Conservation (phyloP, 2,329 filamentous ascomycete genomes). For the Gyromitra esculenta region DNA sequence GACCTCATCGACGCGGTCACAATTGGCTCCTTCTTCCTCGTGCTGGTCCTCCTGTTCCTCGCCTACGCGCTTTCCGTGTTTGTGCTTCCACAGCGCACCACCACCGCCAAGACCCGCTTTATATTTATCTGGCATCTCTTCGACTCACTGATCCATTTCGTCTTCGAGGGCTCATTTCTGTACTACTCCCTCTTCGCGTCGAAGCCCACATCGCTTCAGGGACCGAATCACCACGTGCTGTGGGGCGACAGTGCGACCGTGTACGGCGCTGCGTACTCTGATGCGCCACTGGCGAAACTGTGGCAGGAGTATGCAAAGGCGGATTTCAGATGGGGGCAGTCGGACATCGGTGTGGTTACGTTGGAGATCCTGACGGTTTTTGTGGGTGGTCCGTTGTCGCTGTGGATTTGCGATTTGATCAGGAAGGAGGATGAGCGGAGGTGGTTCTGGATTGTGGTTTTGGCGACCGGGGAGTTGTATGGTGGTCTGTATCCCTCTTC, state of each 20-base stretch:
- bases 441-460: conserved; percentile 71
- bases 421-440: conserved; percentile 60
- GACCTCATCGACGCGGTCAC: conserved; percentile 55
- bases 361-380: conserved; percentile 74
- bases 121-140: conserved; percentile 96
- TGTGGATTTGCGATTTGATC: conserved; percentile 62
- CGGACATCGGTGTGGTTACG: conserved; percentile 71
- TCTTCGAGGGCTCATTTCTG: conserved; percentile 89
- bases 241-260: conserved; percentile 46
- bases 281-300: conserved; percentile 66
- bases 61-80: conserved; percentile 55
- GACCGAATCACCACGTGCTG: conserved; percentile 36
- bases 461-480: conserved; percentile 74
- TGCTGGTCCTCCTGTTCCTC: conserved; percentile 54
- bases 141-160: conserved; percentile 88
- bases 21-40: conserved; percentile 55
- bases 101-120: conserved; percentile 71
- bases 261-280: conserved; percentile 54
- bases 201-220: conserved; percentile 60
- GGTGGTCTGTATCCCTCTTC: conserved; percentile 60
- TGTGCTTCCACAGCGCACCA: conserved; percentile 64
- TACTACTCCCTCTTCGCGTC: conserved; percentile 91
- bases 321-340: conserved; percentile 71
- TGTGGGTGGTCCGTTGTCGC: conserved; percentile 69
- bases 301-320: conserved; percentile 77